Conservation (phyloP, 768 basidiomycete species). For the Sutorius australiensis region DNA sequence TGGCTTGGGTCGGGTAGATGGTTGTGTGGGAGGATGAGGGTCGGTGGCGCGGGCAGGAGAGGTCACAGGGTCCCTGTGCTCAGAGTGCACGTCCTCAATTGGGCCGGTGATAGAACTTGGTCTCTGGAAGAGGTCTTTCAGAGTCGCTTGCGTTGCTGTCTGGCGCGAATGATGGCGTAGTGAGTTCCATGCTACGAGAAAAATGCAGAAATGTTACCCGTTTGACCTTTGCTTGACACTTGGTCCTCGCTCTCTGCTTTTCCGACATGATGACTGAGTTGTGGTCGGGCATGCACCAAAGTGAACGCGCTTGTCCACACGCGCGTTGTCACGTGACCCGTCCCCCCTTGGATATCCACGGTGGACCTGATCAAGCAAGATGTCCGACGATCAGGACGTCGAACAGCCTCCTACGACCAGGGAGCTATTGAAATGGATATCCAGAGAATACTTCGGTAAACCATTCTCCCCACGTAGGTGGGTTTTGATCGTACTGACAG, state of each 20-base stretch:
- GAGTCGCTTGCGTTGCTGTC: constrained; percentile 26
- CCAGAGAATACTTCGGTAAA: constrained; percentile 35
- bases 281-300: background rate
- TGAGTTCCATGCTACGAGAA: constrained; percentile 6
- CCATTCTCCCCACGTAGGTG: background rate
- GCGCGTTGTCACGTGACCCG: constrained; percentile 1
- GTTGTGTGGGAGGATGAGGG: background rate
- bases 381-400: constrained; percentile 11
- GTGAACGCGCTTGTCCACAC: constrained; percentile 7
- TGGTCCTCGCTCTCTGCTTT: constrained; percentile 21
- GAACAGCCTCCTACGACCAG: constrained; percentile 13
- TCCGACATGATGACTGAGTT: constrained; percentile 19
- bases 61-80: background rate
- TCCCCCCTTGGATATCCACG: too few relatives aligned
- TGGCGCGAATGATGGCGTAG: background rate
- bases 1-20: constrained; percentile 5
- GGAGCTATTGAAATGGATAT: constrained; percentile 34
- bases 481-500: background rate
- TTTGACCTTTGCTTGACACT: constrained; percentile 9
- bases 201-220: constrained; percentile 13
- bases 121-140: constrained; percentile 25
- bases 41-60: background rate
- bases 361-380: background rate
- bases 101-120: background rate
- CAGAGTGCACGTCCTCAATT: background rate